phyloP scores from a whole-genome alignment of 2,329 filamentous ascomycete genomes.

The Xylaria sp. region DNA sequence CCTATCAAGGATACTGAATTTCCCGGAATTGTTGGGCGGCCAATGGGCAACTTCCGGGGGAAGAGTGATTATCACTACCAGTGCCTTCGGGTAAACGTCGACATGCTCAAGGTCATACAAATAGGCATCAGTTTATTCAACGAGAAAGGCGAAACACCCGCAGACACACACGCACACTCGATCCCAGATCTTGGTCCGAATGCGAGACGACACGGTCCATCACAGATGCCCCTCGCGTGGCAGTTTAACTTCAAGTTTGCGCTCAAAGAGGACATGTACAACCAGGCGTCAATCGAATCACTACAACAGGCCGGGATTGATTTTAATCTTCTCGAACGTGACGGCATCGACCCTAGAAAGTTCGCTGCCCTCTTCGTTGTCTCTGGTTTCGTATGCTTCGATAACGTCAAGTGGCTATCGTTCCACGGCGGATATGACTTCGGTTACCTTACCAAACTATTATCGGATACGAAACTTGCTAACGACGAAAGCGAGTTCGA shows the following conservation, averaged over 20 bases:
- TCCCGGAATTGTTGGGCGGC: constrained; percentile 94
- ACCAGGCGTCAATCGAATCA: constrained; percentile 92
- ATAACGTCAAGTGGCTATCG: constrained; percentile 94
- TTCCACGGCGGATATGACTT: constrained; percentile 99
- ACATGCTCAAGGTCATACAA: constrained; percentile 97
- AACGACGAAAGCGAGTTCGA: constrained; percentile 92
- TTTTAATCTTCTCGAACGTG: constrained; percentile 82
- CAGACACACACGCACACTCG: constrained; percentile 67
- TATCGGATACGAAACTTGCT: constrained; percentile 83
- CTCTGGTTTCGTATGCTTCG: constrained; percentile 87
- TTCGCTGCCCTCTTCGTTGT: constrained; percentile 92
- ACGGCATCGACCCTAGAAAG: constrained; percentile 88
- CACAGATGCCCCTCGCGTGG: constrained; percentile 86
- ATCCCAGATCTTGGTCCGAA: constrained; percentile 54
- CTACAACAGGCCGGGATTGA: constrained; percentile 93
- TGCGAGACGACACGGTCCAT: constrained; percentile 55
- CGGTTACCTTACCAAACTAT: constrained; percentile 93
- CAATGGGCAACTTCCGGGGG: constrained; percentile 92
- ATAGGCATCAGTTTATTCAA: constrained; percentile 95
- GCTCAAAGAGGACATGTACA: constrained; percentile 96
- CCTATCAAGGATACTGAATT: constrained; percentile 88
- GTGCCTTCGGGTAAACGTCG: constrained; percentile 95
- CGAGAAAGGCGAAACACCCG: constrained; percentile 86
- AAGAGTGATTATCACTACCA: constrained; percentile 99
- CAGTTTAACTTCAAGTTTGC: constrained; percentile 99